Evolutionary conservation across 371 early-diverging fungal species (phyloP).

Genomic region (Apophysomyces trapeziformis): DNA sequence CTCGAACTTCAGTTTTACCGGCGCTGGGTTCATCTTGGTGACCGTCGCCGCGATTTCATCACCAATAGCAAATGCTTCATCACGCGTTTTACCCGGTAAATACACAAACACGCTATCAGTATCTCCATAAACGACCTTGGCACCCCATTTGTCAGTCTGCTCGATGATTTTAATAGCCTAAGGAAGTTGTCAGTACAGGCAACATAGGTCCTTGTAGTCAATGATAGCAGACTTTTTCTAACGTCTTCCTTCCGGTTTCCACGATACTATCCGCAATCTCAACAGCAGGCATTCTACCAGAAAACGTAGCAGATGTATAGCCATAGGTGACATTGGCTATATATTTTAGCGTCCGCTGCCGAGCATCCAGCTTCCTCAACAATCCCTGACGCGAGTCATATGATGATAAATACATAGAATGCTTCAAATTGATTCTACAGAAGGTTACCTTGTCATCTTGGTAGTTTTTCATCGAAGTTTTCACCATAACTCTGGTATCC

Average conservation of each 20-base stretch:
- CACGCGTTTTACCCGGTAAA: constrained; percentile 68
- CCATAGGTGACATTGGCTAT: constrained; percentile 95
- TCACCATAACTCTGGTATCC: constrained; percentile 90
- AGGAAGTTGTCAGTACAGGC: not conserved
- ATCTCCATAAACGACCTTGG: constrained; percentile 89
- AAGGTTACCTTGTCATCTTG: constrained; percentile 56
- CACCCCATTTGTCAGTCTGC: constrained; percentile 69
- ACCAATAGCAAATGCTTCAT: constrained; percentile 80
- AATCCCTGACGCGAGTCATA: constrained; percentile 27
- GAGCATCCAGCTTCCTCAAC: constrained; percentile 67
- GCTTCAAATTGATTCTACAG: not conserved
- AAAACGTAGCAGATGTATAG: constrained; percentile 83
- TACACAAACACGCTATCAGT: constrained; percentile 90
- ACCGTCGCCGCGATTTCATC: constrained; percentile 77
- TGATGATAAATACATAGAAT: too few species aligned
- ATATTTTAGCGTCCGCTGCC: constrained; percentile 85
- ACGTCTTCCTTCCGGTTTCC: constrained; percentile 77
- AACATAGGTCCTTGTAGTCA: not conserved
- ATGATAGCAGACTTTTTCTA: constrained; percentile 62
- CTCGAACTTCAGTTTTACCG: constrained; percentile 90
- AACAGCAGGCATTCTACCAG: constrained; percentile 89
- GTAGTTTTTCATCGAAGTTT: constrained; percentile 78
- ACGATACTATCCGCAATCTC: constrained; percentile 94
- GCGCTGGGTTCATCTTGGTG: constrained; percentile 73
- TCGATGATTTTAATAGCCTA: constrained; percentile 74